Base-by-base conservation (phyloP, 2,329 filamentous ascomycete species). In the Zopfia rhizophila region DNA sequence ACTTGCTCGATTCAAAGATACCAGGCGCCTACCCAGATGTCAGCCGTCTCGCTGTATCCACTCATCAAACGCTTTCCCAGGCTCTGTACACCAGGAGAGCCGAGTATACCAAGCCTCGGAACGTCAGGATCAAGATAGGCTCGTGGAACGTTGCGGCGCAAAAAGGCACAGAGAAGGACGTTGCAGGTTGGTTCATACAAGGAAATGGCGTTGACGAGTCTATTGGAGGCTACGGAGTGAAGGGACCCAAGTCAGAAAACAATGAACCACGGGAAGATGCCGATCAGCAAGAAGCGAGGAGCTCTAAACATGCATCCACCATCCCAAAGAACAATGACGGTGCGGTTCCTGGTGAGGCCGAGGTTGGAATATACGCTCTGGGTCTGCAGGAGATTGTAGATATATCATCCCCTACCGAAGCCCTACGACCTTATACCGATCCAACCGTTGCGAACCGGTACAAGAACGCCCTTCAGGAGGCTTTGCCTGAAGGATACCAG, bases 141-240 rank as follows among this genome's bases (percentile, higher is more conserved):
- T 88, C 90, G 0, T 99, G 94, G 94, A 99, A 99, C 72, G 90
- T 96, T 12, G 94, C 91, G 3, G 86, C 88, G 1, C 86, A 89
- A 55, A 85, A 89, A 10, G 91, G 89, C 17, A 91, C 91, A 0
- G 91, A 96, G 70, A 89, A 90, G 57, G 94, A 97, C 66, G 76
- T 99, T 4, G 88, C 85, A 6, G 84, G 83, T 22, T 99, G 94
- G 94, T 97, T 99, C 68, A 82, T 95, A 6, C 79, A 85, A 8
- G 89, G 88, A 12, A 83, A 88, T 61, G 90, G 89, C 5, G 73
- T 92, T 6, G 83, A 87, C 48, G 78, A 86, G 41, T 75, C 77
- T 13, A 70, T 93, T 33, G 81, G 83, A 8, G 81, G 82, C 1
- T 67, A 88, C 17, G 67, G 67, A 1, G 51, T 70, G 8, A 45